Evolutionary conservation across 2,329 filamentous ascomycete genomes (phyloP), one percentile per base, ranked within the genome.

Genomic region (Stachybotrys chartarum): DNA sequence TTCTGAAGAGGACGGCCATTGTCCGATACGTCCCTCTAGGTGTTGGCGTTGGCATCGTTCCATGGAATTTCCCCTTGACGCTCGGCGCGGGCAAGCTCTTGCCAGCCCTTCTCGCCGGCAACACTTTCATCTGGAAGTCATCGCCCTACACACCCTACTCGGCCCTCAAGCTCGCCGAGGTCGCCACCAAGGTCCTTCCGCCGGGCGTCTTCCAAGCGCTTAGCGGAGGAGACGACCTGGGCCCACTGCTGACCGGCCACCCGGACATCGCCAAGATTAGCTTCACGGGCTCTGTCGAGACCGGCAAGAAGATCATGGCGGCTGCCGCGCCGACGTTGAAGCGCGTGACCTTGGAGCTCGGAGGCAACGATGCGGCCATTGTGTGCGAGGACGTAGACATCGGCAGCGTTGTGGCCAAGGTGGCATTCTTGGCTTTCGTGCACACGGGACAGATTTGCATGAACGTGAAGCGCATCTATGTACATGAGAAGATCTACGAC

Each of bases 121-220:
- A 83, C 62, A 67, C 70, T 6, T 67, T 84, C 51, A 81, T 84
- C 57, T 67, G 80, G 63, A 84, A 84, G 68, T 78, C 80, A 0
- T 83, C 79, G 0, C 79, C 79, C 0, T 83, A 77, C 64, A 78
- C 82, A 0, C 82, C 82, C 0, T 85, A 84, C 69, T 76, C 74
- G 1, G 70, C 72, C 2, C 70, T 87, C 51, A 87, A 87, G 68
- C 61, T 84, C 11, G 78, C 74, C 12, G 83, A 87, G 66, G 67
- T 87, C 5, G 80, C 74, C 1, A 72, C 78, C 56, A 66, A 76
- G 32, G 68, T 85, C 66, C 81, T 86, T 61, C 83, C 83, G 1
- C 78, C 80, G 0, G 85, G 84, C 45, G 81, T 88, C 18, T 65
- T 87, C 7, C 83, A 86, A 63, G 78, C 74, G 1, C 68, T 87